Base-by-base conservation (phyloP, 345 rosid species). In the Sisymbrium irio region DNA sequence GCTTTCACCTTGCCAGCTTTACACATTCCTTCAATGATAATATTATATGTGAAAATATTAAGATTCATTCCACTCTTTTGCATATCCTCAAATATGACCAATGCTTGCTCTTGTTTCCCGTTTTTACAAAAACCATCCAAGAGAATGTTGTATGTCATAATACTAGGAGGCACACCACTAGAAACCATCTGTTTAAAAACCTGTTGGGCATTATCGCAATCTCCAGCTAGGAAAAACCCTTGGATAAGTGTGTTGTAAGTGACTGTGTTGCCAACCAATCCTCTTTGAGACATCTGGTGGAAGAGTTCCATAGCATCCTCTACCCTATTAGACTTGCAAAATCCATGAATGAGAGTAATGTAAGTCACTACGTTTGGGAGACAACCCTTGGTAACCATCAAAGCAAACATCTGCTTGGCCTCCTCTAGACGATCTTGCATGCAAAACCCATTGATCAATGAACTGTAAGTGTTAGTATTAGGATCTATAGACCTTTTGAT, bases 261-360 rank as follows among this genome's bases (percentile, higher is more conserved):
- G 7, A 53, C 9, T 12, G 66, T 63, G 37, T 70, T 6, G 0
- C 22, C 73, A 17, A 40, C 51, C 14, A 67, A n/a, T 42, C 69
- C 79, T 46, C 53, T 62, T 53, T 35, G 62, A 33, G 40, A 59
- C 80, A 76, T 62, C 67, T 44, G 65, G 15, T 7, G 15, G n/a
- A 76, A 72, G 58, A 77, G 53, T 7, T 56, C 15, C 54, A 57
- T 44, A 17, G 73, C 83, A 9, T 71, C 58, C 9, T 77, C 74
- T 40, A 81, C 33, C 7, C 11, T 42, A 49, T 62, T 74, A 14
- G 1, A 45, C 62, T 71, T 37, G 9, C 80, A 75, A 19, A 62
- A 79, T 2, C 80, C 75, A 13, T 63, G 42, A 4, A 85, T 30
- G 1, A 85, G 41, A 6, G 73, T 25, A 41, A 0, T 74, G 19